phyloP scores from a whole-genome alignment of 192 early-diverging fungal species.

The Podila horticola region DNA sequence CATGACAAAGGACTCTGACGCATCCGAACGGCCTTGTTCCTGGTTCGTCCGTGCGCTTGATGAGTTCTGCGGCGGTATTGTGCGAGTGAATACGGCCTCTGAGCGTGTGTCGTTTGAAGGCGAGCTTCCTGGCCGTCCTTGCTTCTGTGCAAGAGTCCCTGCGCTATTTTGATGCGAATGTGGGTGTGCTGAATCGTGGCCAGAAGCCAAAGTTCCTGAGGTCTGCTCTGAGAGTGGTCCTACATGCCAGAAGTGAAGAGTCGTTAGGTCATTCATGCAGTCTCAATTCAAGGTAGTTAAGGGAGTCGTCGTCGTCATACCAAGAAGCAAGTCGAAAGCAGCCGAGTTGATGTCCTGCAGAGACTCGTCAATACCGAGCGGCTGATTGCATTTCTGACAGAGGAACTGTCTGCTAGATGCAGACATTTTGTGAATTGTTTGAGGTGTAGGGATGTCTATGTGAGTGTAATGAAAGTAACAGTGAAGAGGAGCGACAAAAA shows the following conservation, averaged over 20 bases:
- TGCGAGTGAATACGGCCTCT: constrained; percentile 35
- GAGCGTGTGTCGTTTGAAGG: constrained; percentile 1
- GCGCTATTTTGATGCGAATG: background rate
- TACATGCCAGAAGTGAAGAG: constrained; percentile 2
- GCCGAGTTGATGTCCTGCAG: constrained; percentile 61
- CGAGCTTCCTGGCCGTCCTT: constrained; percentile 6
- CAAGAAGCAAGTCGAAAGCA: constrained; percentile 63
- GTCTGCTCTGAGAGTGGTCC: constrained; percentile 26
- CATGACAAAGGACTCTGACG: constrained; percentile 46
- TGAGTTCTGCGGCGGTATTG: constrained; percentile 17
- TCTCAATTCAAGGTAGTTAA: background rate
- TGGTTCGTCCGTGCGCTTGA: constrained; percentile 10
- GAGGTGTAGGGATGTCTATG: background rate
- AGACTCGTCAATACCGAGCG: constrained; percentile 71
- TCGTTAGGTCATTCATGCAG: background rate
- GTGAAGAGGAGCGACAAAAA: no score
- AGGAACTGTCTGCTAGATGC: constrained; percentile 35
- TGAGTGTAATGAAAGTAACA: background rate
- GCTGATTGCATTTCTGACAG: constrained; percentile 74
- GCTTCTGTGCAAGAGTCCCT: background rate
- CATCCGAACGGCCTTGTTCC: constrained; percentile 13
- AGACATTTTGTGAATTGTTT: constrained; percentile 12
- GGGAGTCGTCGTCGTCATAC: constrained; percentile 40
- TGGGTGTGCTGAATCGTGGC: background rate
- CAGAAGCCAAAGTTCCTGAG: background rate